Base-by-base conservation (phyloP, 805 yeast species). In the Starmerella etchellsii region DNA sequence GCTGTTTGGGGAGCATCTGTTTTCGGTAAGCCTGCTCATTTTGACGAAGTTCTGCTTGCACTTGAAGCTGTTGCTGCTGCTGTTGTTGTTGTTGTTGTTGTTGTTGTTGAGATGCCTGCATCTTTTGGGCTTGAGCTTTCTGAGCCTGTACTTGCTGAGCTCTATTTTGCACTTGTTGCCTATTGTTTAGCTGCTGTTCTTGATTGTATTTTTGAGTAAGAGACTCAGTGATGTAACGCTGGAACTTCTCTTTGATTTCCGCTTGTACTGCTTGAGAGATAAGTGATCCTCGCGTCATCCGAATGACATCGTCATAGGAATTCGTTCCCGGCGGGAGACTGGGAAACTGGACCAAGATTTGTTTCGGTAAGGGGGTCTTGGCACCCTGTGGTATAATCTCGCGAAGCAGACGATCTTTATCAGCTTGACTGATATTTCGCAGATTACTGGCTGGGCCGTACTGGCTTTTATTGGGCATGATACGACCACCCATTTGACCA, bases 261-360 rank as follows among this genome's bases (percentile, higher is more conserved):
- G 51, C 43, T 38, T 59, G 39, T 11, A 62, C 60, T 9, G 49
- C 52, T 42, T 51, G 34, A 50, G 52, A 28, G 44, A 46, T 44
- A 43, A 36, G 42, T 46, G 43, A 48, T 27, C 33, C 24, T 20
- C 39, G 44, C 23, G 42, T 60, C 50, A 76, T 69, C 31, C 76
- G 78, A 58, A 76, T 73, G 23, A 83, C 74, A 55, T 76, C 81
- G 19, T 74, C 72, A 95, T 95, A 85, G 6, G 93, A 81, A 50
- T 71, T 77, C 23, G 77, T 77, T 37, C 76, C 78, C 13, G 78
- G 77, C 0, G 95, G 95, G 26, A 83, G 64, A 35, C 72, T 78
- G 9, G 94, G 93, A 35, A 83, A 70, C 52, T 73, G 73, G 39
- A 70, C 66, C 18, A 83, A 60, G 21, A 83, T 58, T 2, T 74